phyloP scores from a whole-genome alignment of 805 yeast species.

The Lipomyces mesembrius region DNA sequence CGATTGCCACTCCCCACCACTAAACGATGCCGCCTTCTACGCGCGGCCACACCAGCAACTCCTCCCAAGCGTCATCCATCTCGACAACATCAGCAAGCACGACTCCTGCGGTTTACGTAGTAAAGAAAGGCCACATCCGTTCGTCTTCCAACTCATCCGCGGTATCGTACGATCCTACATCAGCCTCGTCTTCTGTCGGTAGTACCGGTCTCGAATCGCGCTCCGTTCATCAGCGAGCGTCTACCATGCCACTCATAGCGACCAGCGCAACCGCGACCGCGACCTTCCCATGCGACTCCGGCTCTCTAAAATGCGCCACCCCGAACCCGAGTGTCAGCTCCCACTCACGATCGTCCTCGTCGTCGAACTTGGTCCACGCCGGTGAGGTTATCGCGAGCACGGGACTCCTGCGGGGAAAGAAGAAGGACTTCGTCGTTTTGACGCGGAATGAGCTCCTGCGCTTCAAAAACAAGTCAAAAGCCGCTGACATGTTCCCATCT shows the following conservation, averaged over 20 bases:
- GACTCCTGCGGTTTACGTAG: background rate
- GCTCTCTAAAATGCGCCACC: background rate
- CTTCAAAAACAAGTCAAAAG: slow-evolving; percentile 33
- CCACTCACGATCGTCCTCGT: background rate
- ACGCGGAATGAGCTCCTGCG: slow-evolving; percentile 36
- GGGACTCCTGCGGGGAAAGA: slow-evolving; percentile 39
- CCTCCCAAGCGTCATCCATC: slow-evolving; percentile 3
- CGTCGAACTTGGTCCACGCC: slow-evolving; percentile 27
- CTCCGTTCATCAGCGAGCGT: background rate
- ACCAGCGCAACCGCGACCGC: background rate
- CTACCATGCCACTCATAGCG: slow-evolving; percentile 6
- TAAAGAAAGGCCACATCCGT: background rate
- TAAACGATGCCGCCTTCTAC: slow-evolving; percentile 11
- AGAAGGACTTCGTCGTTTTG: slow-evolving; percentile 37
- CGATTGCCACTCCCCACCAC: background rate
- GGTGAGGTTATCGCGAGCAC: slow-evolving; percentile 37
- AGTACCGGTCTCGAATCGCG: background rate
- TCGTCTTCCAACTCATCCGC: background rate
- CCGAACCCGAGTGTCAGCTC: background rate
- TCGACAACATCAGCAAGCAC: background rate
- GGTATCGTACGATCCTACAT: background rate
- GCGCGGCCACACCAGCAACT: slow-evolving; percentile 13
- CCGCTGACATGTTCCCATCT: slow-evolving; percentile 36
- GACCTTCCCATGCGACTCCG: background rate
- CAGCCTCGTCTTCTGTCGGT: slow-evolving; percentile 6